A percentile compares a stretch with the other conserved stretches of the same genome.
Evolutionary conservation across 192 early-diverging fungal genomes (phyloP).

Genomic region (Radiomyces spectabilis): DNA sequence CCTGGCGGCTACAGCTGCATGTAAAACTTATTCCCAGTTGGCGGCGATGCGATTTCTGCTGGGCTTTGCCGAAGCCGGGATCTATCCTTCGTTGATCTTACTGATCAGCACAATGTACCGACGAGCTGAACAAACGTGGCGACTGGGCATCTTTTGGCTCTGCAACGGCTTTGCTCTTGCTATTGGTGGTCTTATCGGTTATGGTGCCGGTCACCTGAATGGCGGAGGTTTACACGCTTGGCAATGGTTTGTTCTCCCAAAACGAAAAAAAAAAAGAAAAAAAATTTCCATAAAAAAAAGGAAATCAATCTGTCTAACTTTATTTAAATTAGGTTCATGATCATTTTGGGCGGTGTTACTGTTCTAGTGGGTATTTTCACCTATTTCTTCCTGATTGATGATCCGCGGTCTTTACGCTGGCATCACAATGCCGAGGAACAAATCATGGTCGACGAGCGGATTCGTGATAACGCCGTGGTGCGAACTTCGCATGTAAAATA

Average conservation of each 20-base stretch:
- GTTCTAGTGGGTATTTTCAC: constrained; percentile 8
- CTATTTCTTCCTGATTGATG: constrained; percentile 20
- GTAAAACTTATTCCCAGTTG: constrained; percentile 16
- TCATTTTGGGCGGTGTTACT: constrained; percentile 22
- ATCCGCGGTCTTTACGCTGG: constrained; percentile 2
- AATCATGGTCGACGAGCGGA: constrained; percentile 16
- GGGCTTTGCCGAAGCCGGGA: constrained; percentile 21
- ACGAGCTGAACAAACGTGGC: constrained; percentile 8
- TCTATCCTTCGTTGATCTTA: constrained; percentile 18
- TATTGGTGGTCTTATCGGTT: constrained; percentile 22
- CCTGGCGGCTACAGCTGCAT: constrained; percentile 8
- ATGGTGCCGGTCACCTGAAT: constrained; percentile 25
- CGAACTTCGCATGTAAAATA: constrained; percentile 3
- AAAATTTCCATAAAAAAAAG: too few relatives aligned
- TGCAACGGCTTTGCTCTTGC: constrained; percentile 24
- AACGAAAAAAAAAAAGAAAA: constrained; percentile 3
- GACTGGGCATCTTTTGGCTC: constrained; percentile 14
- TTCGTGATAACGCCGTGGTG: constrained; percentile 11
- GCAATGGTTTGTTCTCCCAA: too few relatives aligned
- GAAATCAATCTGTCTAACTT: too few relatives aligned
- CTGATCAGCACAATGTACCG: constrained; percentile 20
- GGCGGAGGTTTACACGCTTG: constrained; percentile 10
- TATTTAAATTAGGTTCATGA: too few relatives aligned
- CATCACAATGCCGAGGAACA: constrained; percentile 16
- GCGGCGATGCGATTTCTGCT: constrained; percentile 24